Base-by-base conservation (phyloP, 371 early-diverging fungal species). In the Mortierella sp. region DNA sequence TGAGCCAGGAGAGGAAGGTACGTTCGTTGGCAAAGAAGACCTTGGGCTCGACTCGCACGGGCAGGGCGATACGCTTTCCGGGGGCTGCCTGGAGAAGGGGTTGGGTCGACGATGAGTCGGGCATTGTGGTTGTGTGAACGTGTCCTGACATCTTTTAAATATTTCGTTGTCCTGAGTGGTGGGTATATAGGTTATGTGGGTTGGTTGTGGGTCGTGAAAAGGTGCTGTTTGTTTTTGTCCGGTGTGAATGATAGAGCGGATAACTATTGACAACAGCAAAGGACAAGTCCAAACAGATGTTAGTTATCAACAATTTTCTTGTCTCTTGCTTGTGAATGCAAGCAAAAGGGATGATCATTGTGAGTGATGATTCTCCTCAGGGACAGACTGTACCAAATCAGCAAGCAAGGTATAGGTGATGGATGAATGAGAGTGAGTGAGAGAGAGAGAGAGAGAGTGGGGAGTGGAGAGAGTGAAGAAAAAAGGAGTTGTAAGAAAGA, bases 1-100 rank as follows among this genome's bases (percentile, higher is more conserved):
- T 92, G 66, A 93, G 89, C 93, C 92, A 93, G 41, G 96, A 94
- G 66, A 99, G 87, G 83, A 98, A 98, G 7, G 99, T 99, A 64
- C 99, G 91, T 87, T 99, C 99, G 86, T 99, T 99, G 71, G 99
- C 99, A 87, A 99, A 98, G 85, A 96, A 98, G 39, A 97, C 97
- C 87, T 98, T 98, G 68, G 99, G 99, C 79, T 98, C 99, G 7
- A 98, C 93, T 4, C 98, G 92, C 43, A 95, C 93, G 0, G 96
- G 96, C 13, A 94, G 85, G 0, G 93, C 93, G 61, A 96, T 95
- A 41, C 92, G 88, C 74, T 90, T 91, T 41, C 85, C 85, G 14
- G 80, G 79, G 19, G 75, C 16, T 34, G 85, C 77, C 48, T 80
- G 79, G 61, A 84, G 73, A n/a, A 85, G 73, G 26, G 80, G 76